Base-by-base conservation (phyloP, 2,329 filamentous ascomycete species). In the Fusarium albosuccineum region DNA sequence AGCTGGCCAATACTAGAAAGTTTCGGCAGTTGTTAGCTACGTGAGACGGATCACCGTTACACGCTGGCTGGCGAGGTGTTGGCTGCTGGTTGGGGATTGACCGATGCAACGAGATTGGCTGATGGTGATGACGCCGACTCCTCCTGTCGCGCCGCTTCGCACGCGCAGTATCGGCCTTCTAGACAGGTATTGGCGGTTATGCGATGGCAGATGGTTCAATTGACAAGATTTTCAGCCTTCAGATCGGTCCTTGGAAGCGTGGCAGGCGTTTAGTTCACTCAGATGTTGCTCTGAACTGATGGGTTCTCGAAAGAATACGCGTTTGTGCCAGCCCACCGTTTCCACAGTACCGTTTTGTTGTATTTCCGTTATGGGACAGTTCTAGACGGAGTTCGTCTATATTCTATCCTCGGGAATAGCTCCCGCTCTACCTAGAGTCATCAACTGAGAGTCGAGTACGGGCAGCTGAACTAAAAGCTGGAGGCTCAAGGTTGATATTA, bases 201-300 rank as follows among this genome's bases (percentile, higher is more conserved):
- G 9, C 16, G 29, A 37, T n/a, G 17, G 27, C 36, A 5, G 11
- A 34, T 10, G 11, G 17, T 46, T 46, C 27, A 40, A 33, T 56
- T 26, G 16, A 26, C 44, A 27, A 58, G 44, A 9, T 9, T 45
- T 26, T 27, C 11, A n/a, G 39, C 44, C 65, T 39, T 33, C 33
- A 49, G 36, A 16, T 37, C 37, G 17, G 61, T 41, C 41, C 27
- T 52, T 59, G 44, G 40, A 40, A 46, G 41, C 41, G 56, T 48
- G 29, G 44, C 27, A 30, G 53, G 36, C 27, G 44, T 57, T 68
- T 44, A 57, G 44, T 57, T 68, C 48, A 57, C 42, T 57, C 58
- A 22, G 61, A 66, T 68, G 57, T 66, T 62, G 57, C 45, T 52
- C 49, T 62, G 45, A 45, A 68, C 50, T 68, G 65, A 67, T 62